These are phyloP conservation scores for Auriculariales sp. DNA, from an alignment of 768 basidiomycete genomes.

Conservation along the genomic window DNA sequence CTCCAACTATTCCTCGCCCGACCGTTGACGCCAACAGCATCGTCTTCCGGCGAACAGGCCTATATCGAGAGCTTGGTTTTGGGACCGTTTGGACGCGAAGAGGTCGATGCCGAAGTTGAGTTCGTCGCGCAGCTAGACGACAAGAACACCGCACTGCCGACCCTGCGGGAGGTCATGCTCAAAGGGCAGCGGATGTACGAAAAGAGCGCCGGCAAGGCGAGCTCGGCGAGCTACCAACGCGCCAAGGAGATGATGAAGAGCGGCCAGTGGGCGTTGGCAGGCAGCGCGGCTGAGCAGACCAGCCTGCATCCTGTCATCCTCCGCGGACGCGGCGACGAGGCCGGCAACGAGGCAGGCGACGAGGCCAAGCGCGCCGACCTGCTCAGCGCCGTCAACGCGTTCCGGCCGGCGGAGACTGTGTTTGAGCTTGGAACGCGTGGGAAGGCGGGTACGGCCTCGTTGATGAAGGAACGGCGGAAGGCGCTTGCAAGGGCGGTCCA, in stretches of 20 bases:
- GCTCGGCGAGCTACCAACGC: constrained; percentile 68
- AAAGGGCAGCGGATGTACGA: constrained; percentile 91
- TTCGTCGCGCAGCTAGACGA: constrained; percentile 54
- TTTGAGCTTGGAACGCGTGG: constrained; percentile 78
- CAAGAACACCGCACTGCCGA: constrained; percentile 45
- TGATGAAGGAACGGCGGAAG: constrained; percentile 84
- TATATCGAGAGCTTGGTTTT: constrained; percentile 66
- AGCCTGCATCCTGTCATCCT: constrained; percentile 59
- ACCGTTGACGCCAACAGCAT: constrained; percentile 45
- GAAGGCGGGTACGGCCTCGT: constrained; percentile 36
- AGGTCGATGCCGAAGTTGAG: constrained; percentile 73
- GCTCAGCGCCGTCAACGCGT: constrained; percentile 62
- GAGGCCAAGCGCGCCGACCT: constrained; percentile 50
- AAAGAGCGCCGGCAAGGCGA: constrained; percentile 82
- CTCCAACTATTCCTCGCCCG: constrained; percentile 84
- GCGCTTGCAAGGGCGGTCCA: constrained; percentile 52
- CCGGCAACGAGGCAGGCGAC: constrained; percentile 21
- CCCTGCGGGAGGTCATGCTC: constrained; percentile 67
- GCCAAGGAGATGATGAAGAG: constrained; percentile 77
- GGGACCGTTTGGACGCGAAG: constrained; percentile 68
- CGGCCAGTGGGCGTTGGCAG: constrained; percentile 54
- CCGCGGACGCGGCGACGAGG: constrained; percentile 20
- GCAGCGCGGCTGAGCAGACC: constrained; percentile 31
- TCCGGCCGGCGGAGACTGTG: constrained; percentile 78
- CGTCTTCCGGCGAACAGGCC: constrained; percentile 36